These are phyloP conservation scores for Lolium multiflorum DNA, from an alignment of 176 grass and related monocot species.

Conservation along the genomic window DNA sequence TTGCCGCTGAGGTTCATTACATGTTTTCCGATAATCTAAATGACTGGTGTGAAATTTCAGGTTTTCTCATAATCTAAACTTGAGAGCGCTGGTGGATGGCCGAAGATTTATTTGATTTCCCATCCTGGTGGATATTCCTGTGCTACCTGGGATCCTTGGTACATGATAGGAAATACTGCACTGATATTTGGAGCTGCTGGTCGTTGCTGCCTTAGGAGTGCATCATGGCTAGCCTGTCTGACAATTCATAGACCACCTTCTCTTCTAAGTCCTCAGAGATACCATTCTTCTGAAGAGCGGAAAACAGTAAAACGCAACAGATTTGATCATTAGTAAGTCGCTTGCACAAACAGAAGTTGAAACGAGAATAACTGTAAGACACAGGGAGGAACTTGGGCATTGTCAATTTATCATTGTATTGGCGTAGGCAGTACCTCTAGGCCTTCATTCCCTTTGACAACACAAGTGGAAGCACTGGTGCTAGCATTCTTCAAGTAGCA, in stretches of 20 bases:
- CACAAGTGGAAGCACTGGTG: conserved; percentile 66
- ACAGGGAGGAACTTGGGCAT: background rate
- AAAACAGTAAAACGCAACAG: conserved; percentile 9
- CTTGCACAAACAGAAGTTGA: background rate
- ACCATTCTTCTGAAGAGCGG: conserved; percentile 46
- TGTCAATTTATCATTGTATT: background rate
- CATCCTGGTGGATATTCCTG: background rate
- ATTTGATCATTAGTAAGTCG: background rate
- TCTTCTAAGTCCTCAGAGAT: conserved; percentile 52
- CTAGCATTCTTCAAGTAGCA: conserved; percentile 59
- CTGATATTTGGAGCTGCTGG: conserved; percentile 5
- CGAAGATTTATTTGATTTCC: background rate
- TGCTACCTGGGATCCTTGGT: background rate
- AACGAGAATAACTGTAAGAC: background rate
- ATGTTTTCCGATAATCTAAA: background rate
- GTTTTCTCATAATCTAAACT: background rate
- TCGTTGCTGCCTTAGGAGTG: conserved; percentile 19
- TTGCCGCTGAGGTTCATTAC: background rate
- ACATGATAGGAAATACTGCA: background rate
- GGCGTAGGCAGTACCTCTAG: conserved; percentile 51
- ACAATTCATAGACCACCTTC: conserved; percentile 51
- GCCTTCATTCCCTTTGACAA: conserved; percentile 35
- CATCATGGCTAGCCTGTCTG: conserved; percentile 41
- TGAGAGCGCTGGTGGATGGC: background rate
- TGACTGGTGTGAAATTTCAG: background rate